Evolutionary conservation across 805 yeast genomes (phyloP), one percentile per base, ranked within the genome.

Genomic region (Yarrowia phangngaensis): DNA sequence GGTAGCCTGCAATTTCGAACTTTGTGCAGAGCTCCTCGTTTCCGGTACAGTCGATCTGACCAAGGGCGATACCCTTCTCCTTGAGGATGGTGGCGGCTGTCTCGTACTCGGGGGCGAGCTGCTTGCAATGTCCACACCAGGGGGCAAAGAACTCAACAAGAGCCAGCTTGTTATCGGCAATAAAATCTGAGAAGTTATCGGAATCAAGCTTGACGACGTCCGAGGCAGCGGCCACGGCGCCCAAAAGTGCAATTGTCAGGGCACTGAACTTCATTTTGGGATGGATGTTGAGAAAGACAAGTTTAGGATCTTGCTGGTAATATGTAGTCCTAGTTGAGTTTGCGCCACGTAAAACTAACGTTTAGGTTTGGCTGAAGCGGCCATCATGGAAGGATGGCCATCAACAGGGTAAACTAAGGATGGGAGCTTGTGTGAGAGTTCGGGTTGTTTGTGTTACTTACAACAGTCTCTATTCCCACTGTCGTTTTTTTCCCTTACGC

Each of bases 41-140:
- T 47, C 75, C 73, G 59, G 88, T 95, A 68, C 98, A 92, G 65
- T 90, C 84, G 12, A 92, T 85, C 49, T 95, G 82, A 16, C 63
- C 68, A 14, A 65, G 60, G 26, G 58, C 36, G 24, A 58, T 52
- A 20, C 53, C 61, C 60, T 63, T 62, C 16, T 66, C 73, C 33
- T 76, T 75, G 8, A 85, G 69, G 24, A 67, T 64, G 38, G 75
- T 75, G 4, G 85, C 95, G n/a, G 82, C 78, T 58, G 78, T 78
- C 46, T 72, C 71, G 65, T 72, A 82, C 2, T 77, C 78, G 3
- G 83, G 80, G 52, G 79, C 76, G 43, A 90, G 68, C 51, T 78
- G 74, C 58, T 80, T 74, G 66, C 98, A 90, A 65, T 90, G 87
- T 4, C 97, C 96, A 70, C 98, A 90, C 97, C 97, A 89, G 28